Evolutionary conservation across 139 green algal genomes (phyloP).

Genomic region (Chlamydomonas urium): DNA sequence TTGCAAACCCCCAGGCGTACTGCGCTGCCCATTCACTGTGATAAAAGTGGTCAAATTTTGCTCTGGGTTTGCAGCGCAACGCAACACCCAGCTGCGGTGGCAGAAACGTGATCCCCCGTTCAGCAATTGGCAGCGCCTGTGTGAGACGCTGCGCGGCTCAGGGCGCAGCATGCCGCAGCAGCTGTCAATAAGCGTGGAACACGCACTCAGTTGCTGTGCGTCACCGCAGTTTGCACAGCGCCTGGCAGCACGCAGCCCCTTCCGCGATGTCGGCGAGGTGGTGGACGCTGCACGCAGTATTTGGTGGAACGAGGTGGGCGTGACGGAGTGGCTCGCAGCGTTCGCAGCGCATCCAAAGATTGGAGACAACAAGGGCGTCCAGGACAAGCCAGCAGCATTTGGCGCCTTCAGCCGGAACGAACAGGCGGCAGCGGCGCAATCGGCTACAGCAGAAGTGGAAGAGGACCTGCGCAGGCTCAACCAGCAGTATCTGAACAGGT

Average conservation of each 20-base stretch:
- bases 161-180: background rate
- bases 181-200: constrained; percentile 13
- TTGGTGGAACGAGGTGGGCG: constrained; percentile 63
- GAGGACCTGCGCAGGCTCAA: constrained; percentile 56
- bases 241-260: constrained; percentile 35
- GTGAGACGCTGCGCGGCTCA: background rate
- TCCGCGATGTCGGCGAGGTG: constrained; percentile 27
- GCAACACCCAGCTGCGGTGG: too few species aligned
- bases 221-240: constrained; percentile 40
- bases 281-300: constrained; percentile 41
- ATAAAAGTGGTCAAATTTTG: too few species aligned
- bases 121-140: too few species aligned
- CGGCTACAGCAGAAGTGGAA: constrained; percentile 16
- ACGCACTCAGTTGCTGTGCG: constrained; percentile 38
- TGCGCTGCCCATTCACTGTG: too few species aligned
- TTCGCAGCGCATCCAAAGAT: constrained; percentile 87
- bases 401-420: constrained; percentile 22
- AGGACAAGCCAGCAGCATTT: constrained; percentile 57
- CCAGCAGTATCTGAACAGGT: constrained; percentile 72
- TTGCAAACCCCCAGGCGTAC: too few species aligned
- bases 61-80: too few species aligned
- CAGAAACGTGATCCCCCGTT: too few species aligned
- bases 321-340: constrained; percentile 79
- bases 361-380: constrained; percentile 55
- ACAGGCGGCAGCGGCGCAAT: constrained; percentile 19